Conservation (phyloP, 164 flowering plant species). For the Piper longum region DNA sequence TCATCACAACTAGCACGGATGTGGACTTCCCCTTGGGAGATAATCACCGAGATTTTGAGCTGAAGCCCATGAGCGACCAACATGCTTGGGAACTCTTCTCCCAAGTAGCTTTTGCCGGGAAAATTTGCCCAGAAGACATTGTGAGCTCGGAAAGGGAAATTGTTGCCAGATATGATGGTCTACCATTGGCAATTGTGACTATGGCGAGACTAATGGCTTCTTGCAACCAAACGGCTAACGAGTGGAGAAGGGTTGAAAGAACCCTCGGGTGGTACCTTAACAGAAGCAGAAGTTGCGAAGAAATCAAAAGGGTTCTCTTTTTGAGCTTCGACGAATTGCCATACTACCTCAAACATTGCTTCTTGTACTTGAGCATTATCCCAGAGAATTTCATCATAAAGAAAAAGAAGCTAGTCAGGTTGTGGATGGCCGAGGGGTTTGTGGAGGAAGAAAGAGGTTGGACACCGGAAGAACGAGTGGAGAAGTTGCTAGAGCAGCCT, state of each 20-base stretch:
- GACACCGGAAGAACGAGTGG: no score
- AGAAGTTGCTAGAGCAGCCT: constrained; percentile 4
- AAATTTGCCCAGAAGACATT: constrained; percentile 1
- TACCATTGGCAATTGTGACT: constrained; percentile 12
- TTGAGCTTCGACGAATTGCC: constrained; percentile 10
- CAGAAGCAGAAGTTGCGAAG: neutral
- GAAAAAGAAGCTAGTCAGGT: no score
- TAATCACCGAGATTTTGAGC: neutral
- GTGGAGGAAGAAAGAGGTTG: no score
- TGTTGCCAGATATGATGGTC: constrained; percentile 12
- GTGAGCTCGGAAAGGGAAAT: constrained; percentile 1
- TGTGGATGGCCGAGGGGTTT: no score
- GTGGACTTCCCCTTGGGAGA: constrained; percentile 22
- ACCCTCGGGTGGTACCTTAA: constrained; percentile 7
- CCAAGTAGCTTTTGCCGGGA: constrained; percentile 1
- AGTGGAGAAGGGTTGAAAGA: constrained; percentile 8
- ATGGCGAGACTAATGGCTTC: constrained; percentile 9
- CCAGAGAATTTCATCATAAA: no score
- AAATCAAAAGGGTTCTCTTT: neutral
- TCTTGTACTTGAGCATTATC: constrained; percentile 11
- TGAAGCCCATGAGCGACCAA: neutral
- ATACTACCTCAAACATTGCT: constrained; percentile 10
- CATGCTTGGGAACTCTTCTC: constrained; percentile 5
- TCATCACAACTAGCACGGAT: constrained; percentile 22
- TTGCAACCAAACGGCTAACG: neutral